Evolutionary conservation across 2,329 filamentous ascomycete genomes (phyloP).

Genomic region (Penicillium freii): DNA sequence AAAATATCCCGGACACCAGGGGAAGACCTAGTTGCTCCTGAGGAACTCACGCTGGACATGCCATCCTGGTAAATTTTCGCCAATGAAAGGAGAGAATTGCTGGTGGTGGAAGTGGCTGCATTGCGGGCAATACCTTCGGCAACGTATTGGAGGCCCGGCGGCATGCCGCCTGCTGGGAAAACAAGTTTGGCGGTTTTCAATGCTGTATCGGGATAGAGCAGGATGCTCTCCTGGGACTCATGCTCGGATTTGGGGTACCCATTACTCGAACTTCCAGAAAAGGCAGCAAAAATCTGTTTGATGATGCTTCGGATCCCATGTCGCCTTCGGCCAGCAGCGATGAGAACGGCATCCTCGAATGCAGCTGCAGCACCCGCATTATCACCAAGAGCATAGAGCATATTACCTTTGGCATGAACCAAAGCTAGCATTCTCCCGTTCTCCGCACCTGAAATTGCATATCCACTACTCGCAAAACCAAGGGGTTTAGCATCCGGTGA

Average conservation of each 20-base stretch:
- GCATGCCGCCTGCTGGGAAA: slow-evolving; percentile 70
- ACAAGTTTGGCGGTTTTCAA: slow-evolving; percentile 78
- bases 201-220: slow-evolving; percentile 80
- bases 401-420: slow-evolving; percentile 96
- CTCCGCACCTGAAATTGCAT: slow-evolving; percentile 77
- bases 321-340: slow-evolving; percentile 71
- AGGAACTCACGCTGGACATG: slow-evolving; percentile 69
- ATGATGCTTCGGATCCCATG: slow-evolving; percentile 76
- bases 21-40: slow-evolving; percentile 58
- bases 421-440: slow-evolving; percentile 92
- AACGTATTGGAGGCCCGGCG: slow-evolving; percentile 76
- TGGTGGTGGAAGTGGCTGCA: slow-evolving; percentile 86
- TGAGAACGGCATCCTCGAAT: slow-evolving; percentile 91
- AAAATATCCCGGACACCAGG: slow-evolving; percentile 88
- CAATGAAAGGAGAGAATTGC: slow-evolving; percentile 88
- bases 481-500: slow-evolving; percentile 35
- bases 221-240: slow-evolving; percentile 58
- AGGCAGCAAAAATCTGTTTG: slow-evolving; percentile 68
- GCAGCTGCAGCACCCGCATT: slow-evolving; percentile 76
- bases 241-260: slow-evolving; percentile 39
- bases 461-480: slow-evolving; percentile 76
- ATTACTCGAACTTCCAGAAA: slow-evolving; percentile 52
- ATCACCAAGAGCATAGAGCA: slow-evolving; percentile 87
- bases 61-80: slow-evolving; percentile 98
- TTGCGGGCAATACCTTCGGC: slow-evolving; percentile 68